Evolutionary conservation across 2,329 filamentous ascomycete species (phyloP).

Genomic region (Claviceps fusiformis): DNA sequence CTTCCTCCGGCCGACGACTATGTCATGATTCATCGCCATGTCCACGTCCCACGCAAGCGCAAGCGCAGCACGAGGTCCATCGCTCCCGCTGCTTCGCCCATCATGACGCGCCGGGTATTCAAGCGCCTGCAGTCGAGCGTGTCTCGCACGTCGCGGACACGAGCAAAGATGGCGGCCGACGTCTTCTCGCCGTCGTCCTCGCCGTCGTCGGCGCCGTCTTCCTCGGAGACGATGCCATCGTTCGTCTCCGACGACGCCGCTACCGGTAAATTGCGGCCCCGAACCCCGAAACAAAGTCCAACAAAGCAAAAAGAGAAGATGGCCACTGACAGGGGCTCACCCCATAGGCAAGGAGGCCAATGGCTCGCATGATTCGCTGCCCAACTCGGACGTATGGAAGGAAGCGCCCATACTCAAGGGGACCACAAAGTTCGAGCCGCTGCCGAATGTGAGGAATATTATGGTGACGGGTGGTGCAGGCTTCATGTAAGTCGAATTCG

Average conservation of each 20-base stretch:
- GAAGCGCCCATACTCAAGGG: constrained; percentile 57
- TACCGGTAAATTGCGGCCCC: constrained; percentile 6
- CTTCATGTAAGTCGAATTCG: constrained; percentile 64
- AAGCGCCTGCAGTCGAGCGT: constrained; percentile 4
- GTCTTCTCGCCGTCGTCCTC: neutral
- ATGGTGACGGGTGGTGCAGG: constrained; percentile 75
- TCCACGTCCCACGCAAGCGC: neutral
- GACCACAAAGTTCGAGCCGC: constrained; percentile 55
- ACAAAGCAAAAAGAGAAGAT: no score
- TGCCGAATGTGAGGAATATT: constrained; percentile 61
- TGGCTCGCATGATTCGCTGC: constrained; percentile 30
- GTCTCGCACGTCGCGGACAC: constrained; percentile 1
- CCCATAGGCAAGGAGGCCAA: constrained; percentile 10
- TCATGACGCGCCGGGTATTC: constrained; percentile 8
- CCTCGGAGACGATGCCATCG: constrained; percentile 1
- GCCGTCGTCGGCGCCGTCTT: neutral
- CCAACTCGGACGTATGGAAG: constrained; percentile 55
- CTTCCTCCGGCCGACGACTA: neutral
- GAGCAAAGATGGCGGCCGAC: neutral
- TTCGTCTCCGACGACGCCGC: constrained; percentile 3
- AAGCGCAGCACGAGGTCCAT: neutral
- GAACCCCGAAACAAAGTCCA: no score
- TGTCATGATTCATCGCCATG: constrained; percentile 2
- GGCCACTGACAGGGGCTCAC: neutral
- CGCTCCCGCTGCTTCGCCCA: constrained; percentile 2